A percentile compares a stretch with the other conserved stretches of the same genome.
These are phyloP conservation scores for Pulveroboletus sp. DNA, from an alignment of 768 basidiomycete genomes.

Conservation along the genomic window DNA sequence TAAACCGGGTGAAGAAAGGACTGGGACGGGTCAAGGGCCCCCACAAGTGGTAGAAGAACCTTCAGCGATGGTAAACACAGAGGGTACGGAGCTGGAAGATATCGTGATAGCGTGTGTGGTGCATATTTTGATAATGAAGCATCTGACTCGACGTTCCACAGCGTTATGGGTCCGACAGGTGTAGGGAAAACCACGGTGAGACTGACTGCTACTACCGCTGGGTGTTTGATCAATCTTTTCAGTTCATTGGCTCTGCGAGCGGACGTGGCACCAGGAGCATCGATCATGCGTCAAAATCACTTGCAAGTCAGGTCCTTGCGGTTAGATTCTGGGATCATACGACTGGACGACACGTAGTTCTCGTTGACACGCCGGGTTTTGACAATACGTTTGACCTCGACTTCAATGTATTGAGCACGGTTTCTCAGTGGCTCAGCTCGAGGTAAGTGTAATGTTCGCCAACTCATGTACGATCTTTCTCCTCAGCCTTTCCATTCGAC, in stretches of 20 bases:
- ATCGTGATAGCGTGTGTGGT: conserved; percentile 14
- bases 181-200: conserved; percentile 7
- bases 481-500: too few relatives aligned
- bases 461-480: neutral
- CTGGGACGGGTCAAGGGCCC: too few relatives aligned
- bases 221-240: neutral
- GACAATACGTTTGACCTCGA: conserved; percentile 18
- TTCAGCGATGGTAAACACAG: too few relatives aligned
- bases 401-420: conserved; percentile 5
- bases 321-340: conserved; percentile 4
- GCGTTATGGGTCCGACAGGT: conserved; percentile 21
- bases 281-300: conserved; percentile 10
- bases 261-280: neutral
- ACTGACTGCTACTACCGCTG: too few relatives aligned
- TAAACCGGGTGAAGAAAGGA: too few relatives aligned
- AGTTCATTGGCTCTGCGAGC: conserved; percentile 14
- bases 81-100: neutral
- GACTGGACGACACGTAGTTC: conserved; percentile 5
- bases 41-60: too few relatives aligned
- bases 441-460: conserved; percentile 1
- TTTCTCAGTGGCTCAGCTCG: conserved; percentile 15
- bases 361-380: conserved; percentile 26
- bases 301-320: conserved; percentile 3
- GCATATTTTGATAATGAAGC: neutral
- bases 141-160: neutral